A percentile compares a stretch with the other conserved stretches of the same genome.
These are phyloP conservation scores for Toxicodendron radicans DNA, from an alignment of 345 rosid species.

Conservation along the genomic window DNA sequence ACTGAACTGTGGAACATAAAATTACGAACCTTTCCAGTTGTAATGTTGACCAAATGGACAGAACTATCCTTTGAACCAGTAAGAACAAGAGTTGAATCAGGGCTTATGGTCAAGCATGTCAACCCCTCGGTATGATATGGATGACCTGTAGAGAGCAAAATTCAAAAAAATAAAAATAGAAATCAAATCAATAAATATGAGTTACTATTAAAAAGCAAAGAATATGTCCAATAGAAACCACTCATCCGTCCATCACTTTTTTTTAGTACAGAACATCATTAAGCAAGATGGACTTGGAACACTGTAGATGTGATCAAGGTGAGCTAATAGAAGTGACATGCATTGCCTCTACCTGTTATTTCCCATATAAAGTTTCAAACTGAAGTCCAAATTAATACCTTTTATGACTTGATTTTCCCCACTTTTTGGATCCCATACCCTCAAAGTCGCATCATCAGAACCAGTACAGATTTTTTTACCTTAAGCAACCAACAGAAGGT, in stretches of 20 bases:
- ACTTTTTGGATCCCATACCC: slow-evolving; percentile 87
- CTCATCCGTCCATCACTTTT: not conserved
- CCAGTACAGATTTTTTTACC: slow-evolving; percentile 92
- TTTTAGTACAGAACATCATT: not conserved
- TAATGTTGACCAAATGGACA: slow-evolving; percentile 74
- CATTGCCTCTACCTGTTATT: not conserved
- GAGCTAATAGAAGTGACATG: not conserved
- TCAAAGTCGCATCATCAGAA: slow-evolving; percentile 85
- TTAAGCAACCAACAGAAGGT: slow-evolving; percentile 27
- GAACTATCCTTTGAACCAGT: slow-evolving; percentile 84
- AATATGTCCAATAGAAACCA: no score
- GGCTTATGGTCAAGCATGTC: slow-evolving; percentile 73
- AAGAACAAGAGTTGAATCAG: slow-evolving; percentile 74
- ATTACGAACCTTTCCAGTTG: slow-evolving; percentile 69
- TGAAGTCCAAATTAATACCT: slow-evolving; percentile 43
- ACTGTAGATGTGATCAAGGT: not conserved
- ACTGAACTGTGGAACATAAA: not conserved
- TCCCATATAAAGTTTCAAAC: not conserved
- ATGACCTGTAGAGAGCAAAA: slow-evolving; percentile 53
- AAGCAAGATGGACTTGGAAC: not conserved
- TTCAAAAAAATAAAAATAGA: not conserved
- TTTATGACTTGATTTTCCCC: slow-evolving; percentile 69
- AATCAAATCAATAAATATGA: no score
- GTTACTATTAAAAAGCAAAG: no score
- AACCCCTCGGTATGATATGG: slow-evolving; percentile 80